Evolutionary conservation across 441 rosid species (phyloP), one percentile per base, ranked within the genome.

Genomic region (Flueggea neowawraea): DNA sequence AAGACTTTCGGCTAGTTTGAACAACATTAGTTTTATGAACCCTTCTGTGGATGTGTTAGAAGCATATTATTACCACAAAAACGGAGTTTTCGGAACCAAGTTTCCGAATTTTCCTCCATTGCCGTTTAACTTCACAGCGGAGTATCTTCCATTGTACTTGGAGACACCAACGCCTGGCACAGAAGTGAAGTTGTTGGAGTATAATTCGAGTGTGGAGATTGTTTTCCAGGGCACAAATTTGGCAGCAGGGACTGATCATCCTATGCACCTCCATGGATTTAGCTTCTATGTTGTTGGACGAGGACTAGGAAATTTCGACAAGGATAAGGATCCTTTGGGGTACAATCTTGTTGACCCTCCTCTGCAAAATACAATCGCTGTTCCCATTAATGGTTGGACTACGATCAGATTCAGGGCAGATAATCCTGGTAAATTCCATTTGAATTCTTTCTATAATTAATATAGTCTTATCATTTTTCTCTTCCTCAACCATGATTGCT

Each of bases 241-340:
- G 36, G 68, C 48, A 11, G 65, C 69, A 0, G 80, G 67, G 33
- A 69, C 57, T 3, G 70, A 70, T 45, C 89, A 84, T 55, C 82
- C 89, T n/a, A 81, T 84, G 78, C 85, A 84, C 51, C 22, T 81
- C 9, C 89, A 84, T 51, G 89, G 89, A 16, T 71, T 54, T 54
- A 82, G 79, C 52, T 80, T 85, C 57, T 77, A 69, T 44, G 65
- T 79, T 15, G 75, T 84, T 0, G 89, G 89, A 14, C 22, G 53
- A 31, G 89, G 89, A 22, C 45, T 68, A 1, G 86, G 84, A 2
- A 84, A 81, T 41, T 84, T 54, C 11, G 68, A 84, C 67, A 31
- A 53, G 16, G 47, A 60, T 13, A 65, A 68, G 9, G 79, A 72
- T 2, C 70, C 45, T 6, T 48, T 39, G 36, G 56, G 17, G 0